Percentiles rank a stretch among this genome's conserved stretches.
These are phyloP conservation scores for Phalaenopsis equestris DNA, from an alignment of 106 monocot genomes.

Conservation along the genomic window DNA sequence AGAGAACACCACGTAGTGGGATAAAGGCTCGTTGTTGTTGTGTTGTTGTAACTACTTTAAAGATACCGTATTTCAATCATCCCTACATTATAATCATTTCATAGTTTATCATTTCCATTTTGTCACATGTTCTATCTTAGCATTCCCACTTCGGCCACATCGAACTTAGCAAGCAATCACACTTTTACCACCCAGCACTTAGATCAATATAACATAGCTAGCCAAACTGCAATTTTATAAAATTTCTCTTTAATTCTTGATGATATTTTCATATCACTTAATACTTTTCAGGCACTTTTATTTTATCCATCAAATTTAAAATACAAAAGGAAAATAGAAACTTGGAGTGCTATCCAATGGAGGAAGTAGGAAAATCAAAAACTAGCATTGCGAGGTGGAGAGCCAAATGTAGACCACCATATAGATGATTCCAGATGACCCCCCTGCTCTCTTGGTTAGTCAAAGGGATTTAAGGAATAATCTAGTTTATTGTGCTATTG, in stretches of 20 bases:
- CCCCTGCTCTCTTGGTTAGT: not conserved
- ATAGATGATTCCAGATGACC: not conserved
- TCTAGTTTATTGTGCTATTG: not conserved
- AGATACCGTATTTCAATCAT: not conserved
- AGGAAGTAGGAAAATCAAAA: not conserved
- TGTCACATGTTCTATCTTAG: not conserved
- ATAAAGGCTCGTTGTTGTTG: too few species aligned
- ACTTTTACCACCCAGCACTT: not conserved
- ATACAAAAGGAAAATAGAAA: not conserved
- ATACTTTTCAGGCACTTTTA: not conserved
- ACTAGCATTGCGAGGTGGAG: not conserved
- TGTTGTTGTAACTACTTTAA: not conserved
- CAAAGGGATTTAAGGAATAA: not conserved
- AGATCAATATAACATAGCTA: too few species aligned
- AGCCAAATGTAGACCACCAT: not conserved
- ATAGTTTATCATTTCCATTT: not conserved
- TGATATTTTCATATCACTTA: too few species aligned
- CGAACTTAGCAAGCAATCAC: not conserved
- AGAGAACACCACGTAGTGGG: too few species aligned
- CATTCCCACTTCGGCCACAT: not conserved
- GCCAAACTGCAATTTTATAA: too few species aligned
- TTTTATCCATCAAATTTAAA: not conserved
- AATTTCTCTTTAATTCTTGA: too few species aligned
- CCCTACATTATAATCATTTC: not conserved
- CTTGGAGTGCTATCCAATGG: not conserved